Conservation (phyloP, 2,329 filamentous ascomycete genomes). For the Byssothecium circinans region DNA sequence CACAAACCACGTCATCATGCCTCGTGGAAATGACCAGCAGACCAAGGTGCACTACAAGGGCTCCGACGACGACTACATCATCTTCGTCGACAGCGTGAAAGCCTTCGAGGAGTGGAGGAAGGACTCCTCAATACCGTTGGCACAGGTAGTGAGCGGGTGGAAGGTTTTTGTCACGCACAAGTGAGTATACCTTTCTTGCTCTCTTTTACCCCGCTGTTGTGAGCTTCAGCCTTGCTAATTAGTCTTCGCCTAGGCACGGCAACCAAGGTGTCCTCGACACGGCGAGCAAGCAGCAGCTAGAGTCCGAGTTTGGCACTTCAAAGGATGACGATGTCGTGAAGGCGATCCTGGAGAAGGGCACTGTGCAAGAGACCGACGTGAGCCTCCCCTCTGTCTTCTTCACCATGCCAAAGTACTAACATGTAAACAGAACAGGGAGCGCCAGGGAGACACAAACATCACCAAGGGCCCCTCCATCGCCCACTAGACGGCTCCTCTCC, state of each 20-base stretch:
- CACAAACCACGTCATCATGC: conserved; percentile 28
- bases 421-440: conserved; percentile 39
- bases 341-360: conserved; percentile 77
- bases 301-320: conserved; percentile 84
- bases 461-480: conserved; percentile 39
- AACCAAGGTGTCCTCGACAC: conserved; percentile 76
- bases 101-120: conserved; percentile 78
- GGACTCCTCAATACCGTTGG: conserved; percentile 76
- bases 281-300: conserved; percentile 73
- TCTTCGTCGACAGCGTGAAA: conserved; percentile 64
- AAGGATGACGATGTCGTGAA: conserved; percentile 79
- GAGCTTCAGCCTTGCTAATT: neutral
- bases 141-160: conserved; percentile 84
- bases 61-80: conserved; percentile 66
- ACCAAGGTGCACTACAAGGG: conserved; percentile 88
- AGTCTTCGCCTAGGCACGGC: conserved; percentile 66
- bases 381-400: conserved; percentile 1
- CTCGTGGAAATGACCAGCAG: conserved; percentile 57
- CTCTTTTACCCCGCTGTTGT: neutral
- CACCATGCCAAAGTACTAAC: conserved; percentile 10
- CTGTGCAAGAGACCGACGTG: conserved; percentile 38
- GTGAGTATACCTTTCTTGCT: conserved; percentile 66
- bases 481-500: conserved; percentile 25
- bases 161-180: conserved; percentile 88
- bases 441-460: conserved; percentile 49